phyloP scores from a whole-genome alignment of 495 filamentous ascomycete species.

The Xylaria flabelliformis region DNA sequence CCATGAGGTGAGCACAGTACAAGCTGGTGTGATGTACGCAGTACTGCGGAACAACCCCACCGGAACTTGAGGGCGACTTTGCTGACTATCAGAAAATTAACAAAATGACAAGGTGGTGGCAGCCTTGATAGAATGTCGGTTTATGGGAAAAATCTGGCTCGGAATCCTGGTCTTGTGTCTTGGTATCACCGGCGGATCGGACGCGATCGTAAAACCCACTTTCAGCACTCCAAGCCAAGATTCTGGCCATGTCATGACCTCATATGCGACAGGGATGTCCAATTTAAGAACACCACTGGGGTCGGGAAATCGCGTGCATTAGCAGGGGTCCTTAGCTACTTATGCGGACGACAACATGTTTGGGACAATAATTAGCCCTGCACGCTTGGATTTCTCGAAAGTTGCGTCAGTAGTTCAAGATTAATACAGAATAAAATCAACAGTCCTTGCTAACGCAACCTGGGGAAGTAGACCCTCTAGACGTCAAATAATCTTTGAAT shows the following conservation, averaged over 20 bases:
- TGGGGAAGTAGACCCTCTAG: neutral
- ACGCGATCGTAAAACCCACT: slow-evolving; percentile 15
- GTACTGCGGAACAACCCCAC: slow-evolving; percentile 19
- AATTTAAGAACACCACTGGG: slow-evolving; percentile 2
- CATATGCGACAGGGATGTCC: slow-evolving; percentile 22
- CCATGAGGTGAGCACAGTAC: slow-evolving; percentile 30
- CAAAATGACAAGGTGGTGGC: slow-evolving; percentile 3
- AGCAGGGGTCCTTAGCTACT: neutral
- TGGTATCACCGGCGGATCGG: slow-evolving; percentile 7
- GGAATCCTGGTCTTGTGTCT: slow-evolving; percentile 1
- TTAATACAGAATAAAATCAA: slow-evolving; percentile 24
- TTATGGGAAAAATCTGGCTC: slow-evolving; percentile 2
- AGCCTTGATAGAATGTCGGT: neutral
- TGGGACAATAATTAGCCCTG: slow-evolving; percentile 1
- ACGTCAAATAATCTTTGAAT: neutral
- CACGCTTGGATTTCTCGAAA: slow-evolving; percentile 8
- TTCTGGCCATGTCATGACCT: slow-evolving; percentile 26
- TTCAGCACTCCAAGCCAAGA: slow-evolving; percentile 6
- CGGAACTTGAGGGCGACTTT: slow-evolving; percentile 20
- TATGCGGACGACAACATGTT: slow-evolving; percentile 7
- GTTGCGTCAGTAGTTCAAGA: slow-evolving; percentile 20
- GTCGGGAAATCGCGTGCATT: slow-evolving; percentile 6
- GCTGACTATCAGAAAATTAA: neutral
- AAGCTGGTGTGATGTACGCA: slow-evolving; percentile 1
- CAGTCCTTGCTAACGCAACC: neutral